A percentile compares a stretch with the other conserved stretches of the same genome.
phyloP scores from a whole-genome alignment of 108 stramenopile species.

The Discostella pseudostelligera region DNA sequence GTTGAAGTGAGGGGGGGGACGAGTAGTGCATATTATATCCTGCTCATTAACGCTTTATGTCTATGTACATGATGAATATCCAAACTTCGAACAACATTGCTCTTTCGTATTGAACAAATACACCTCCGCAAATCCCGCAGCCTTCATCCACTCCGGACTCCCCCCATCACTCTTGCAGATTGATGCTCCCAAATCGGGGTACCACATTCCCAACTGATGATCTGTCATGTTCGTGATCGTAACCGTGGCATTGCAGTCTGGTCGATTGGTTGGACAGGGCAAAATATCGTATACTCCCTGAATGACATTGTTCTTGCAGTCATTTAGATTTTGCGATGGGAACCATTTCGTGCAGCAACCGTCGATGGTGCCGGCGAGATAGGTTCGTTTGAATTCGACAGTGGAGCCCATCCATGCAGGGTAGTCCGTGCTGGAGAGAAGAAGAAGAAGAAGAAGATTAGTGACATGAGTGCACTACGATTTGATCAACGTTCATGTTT shows the following conservation, averaged over 20 bases:
- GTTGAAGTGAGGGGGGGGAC: no score
- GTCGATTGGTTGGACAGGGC: slow-evolving; percentile 8
- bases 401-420: slow-evolving; percentile 29
- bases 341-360: slow-evolving; percentile 36
- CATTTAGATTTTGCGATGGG: neutral
- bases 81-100: slow-evolving; percentile 24
- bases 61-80: neutral
- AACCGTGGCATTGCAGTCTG: neutral
- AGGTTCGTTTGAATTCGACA: slow-evolving; percentile 10
- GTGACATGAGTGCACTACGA: no score
- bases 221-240: slow-evolving; percentile 6
- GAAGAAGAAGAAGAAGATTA: neutral
- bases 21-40: no score
- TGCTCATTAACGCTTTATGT: no score
- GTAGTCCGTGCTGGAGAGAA: slow-evolving; percentile 17
- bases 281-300: slow-evolving; percentile 4
- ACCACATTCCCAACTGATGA: slow-evolving; percentile 19
- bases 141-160: slow-evolving; percentile 21
- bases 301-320: slow-evolving; percentile 22
- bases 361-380: slow-evolving; percentile 11
- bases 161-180: slow-evolving; percentile 18
- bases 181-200: slow-evolving; percentile 18
- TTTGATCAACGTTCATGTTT: neutral
- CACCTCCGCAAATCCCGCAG: slow-evolving; percentile 2
- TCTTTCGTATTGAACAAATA: slow-evolving; percentile 25